A percentile compares a stretch with the other conserved stretches of the same genome.
Conservation (phyloP, 139 green algal species). For the Monoraphidium neglectum region DNA sequence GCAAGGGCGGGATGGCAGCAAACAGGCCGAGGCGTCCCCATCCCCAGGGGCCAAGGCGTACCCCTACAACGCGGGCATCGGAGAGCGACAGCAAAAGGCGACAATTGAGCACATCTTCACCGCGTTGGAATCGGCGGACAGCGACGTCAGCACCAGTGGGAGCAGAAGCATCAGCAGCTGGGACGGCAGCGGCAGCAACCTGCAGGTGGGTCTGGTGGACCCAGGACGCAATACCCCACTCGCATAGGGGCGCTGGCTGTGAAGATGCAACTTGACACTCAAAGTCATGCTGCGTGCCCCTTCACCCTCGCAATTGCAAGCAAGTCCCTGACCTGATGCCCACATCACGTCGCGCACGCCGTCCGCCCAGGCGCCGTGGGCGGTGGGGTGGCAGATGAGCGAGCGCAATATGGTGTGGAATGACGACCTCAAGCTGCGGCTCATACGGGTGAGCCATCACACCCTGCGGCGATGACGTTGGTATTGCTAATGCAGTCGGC, state of each 20-base stretch:
- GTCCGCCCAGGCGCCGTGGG: constrained; percentile 29
- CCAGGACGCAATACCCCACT: no score
- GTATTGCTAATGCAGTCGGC: no score
- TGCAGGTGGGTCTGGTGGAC: no score
- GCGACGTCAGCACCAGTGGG: constrained; percentile 14
- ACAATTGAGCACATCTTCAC: constrained; percentile 64
- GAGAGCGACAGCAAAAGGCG: constrained; percentile 48
- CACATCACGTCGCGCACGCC: background rate
- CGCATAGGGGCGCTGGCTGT: no score
- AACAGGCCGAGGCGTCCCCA: no score
- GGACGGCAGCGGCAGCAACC: background rate
- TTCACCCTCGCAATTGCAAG: no score
- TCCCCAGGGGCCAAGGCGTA: constrained; percentile 5
- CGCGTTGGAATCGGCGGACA: background rate
- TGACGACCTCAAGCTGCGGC: constrained; percentile 64
- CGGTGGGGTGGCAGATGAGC: constrained; percentile 52
- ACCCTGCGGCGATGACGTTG: no score
- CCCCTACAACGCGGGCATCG: constrained; percentile 36
- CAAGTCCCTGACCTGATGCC: no score
- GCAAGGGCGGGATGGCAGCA: no score
- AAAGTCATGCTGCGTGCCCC: no score
- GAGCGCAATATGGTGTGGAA: constrained; percentile 74
- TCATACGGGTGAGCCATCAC: constrained; percentile 69
- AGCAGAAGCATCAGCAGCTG: background rate
- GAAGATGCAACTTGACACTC: no score